Evolutionary conservation across 176 grass and related monocot genomes (phyloP).

Genomic region (Thinopyrum elongatum): DNA sequence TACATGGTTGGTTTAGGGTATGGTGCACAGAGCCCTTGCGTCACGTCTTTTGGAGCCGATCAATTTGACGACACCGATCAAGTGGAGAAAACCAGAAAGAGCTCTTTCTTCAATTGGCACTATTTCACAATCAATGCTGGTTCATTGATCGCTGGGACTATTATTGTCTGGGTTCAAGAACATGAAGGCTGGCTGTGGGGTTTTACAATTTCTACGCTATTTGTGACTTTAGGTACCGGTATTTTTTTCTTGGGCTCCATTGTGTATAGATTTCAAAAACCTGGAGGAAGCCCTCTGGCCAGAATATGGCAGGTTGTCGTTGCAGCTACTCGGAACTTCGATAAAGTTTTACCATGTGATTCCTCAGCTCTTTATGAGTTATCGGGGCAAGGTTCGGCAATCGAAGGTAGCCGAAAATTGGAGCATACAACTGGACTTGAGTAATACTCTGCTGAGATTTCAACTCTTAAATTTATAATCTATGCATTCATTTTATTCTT

Average conservation of each 20-base stretch:
- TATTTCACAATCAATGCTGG: constrained; percentile 68
- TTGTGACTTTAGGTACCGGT: constrained; percentile 54
- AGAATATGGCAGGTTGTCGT: constrained; percentile 69
- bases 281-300: constrained; percentile 71
- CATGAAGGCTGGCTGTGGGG: constrained; percentile 74
- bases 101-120: constrained; percentile 85
- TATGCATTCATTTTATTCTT: not conserved
- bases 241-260: constrained; percentile 61
- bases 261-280: constrained; percentile 84
- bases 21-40: constrained; percentile 67
- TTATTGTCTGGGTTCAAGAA: constrained; percentile 82
- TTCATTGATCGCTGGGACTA: constrained; percentile 57
- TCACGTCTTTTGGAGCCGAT: constrained; percentile 78
- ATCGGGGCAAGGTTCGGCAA: constrained; percentile 48
- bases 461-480: not conserved
- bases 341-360: constrained; percentile 57
- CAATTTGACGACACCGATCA: constrained; percentile 85
- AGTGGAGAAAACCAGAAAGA: constrained; percentile 54
- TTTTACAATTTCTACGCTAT: constrained; percentile 54
- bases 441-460: constrained; percentile 29
- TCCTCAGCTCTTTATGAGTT: constrained; percentile 68
- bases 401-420: constrained; percentile 54
- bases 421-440: constrained; percentile 43
- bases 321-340: constrained; percentile 52
- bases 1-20: constrained; percentile 79